A percentile compares a stretch with the other conserved stretches of the same genome.
phyloP scores from a whole-genome alignment of 495 filamentous ascomycete species.

The Daldinia grandis region DNA sequence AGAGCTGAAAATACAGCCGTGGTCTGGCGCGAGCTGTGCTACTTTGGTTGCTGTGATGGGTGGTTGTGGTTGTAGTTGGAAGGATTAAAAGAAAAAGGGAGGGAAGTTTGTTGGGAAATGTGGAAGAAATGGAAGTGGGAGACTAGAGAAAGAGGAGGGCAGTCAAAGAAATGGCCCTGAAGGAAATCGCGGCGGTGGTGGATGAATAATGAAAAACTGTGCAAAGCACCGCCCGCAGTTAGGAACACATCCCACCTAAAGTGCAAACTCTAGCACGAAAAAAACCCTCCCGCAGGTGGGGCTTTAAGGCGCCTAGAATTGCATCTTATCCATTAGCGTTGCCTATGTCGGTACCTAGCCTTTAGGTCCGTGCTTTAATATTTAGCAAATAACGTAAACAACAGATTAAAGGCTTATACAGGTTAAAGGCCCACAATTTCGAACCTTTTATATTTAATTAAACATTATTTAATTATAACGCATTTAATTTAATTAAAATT shows the following conservation, averaged over 20 bases:
- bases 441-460: no score
- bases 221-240: not conserved
- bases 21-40: slow-evolving; percentile 7
- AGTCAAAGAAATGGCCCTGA: slow-evolving; percentile 29
- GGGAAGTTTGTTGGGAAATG: slow-evolving; percentile 21
- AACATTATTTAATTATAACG: no score
- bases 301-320: slow-evolving; percentile 19
- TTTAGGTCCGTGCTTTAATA: not conserved
- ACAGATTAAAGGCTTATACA: no score
- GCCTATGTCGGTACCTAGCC: not conserved
- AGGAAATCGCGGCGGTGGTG: slow-evolving; percentile 25
- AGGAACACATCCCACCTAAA: slow-evolving; percentile 34
- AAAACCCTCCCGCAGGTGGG: slow-evolving; percentile 19
- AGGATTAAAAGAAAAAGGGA: slow-evolving; percentile 12
- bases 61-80: slow-evolving; percentile 17
- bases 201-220: slow-evolving; percentile 23
- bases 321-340: slow-evolving; percentile 14
- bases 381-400: no score
- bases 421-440: no score
- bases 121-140: slow-evolving; percentile 21
- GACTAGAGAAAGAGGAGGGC: slow-evolving; percentile 32
- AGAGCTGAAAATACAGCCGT: slow-evolving; percentile 10
- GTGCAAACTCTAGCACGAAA: slow-evolving; percentile 23
- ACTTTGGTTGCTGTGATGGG: not conserved
- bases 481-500: no score